phyloP scores from a whole-genome alignment of 2,329 filamentous ascomycete species.

The Talaromyces pinophilus region DNA sequence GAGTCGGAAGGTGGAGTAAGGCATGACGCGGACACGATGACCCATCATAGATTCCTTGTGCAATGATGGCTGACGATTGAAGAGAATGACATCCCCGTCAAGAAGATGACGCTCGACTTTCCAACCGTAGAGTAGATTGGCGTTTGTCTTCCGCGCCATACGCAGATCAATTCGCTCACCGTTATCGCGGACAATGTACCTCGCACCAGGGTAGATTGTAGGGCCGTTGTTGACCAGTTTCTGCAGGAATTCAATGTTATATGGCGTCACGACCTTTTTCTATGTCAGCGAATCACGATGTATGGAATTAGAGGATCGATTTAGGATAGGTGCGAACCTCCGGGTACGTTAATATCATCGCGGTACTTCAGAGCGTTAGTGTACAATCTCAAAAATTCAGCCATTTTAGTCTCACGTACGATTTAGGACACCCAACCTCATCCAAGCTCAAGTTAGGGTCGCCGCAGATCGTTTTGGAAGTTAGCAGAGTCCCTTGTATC shows the following conservation, averaged over 20 bases:
- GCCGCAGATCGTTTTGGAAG: neutral
- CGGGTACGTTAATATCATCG: slow-evolving; percentile 88
- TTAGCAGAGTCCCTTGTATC: neutral
- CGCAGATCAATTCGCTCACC: slow-evolving; percentile 93
- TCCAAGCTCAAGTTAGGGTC: slow-evolving; percentile 91
- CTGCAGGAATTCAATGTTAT: slow-evolving; percentile 93
- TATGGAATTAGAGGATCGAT: too few relatives aligned
- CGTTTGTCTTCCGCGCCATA: slow-evolving; percentile 78
- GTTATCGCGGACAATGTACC: slow-evolving; percentile 92
- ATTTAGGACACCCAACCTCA: slow-evolving; percentile 68
- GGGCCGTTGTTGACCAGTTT: slow-evolving; percentile 89
- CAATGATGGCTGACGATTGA: slow-evolving; percentile 98
- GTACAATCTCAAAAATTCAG: neutral
- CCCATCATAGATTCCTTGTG: slow-evolving; percentile 99
- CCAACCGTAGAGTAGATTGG: slow-evolving; percentile 86
- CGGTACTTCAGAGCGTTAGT: slow-evolving; percentile 55
- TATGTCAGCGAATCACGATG: too few relatives aligned
- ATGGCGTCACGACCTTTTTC: slow-evolving; percentile 72
- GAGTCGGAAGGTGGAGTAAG: slow-evolving; percentile 96
- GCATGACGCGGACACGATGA: slow-evolving; percentile 96
- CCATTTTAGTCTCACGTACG: neutral
- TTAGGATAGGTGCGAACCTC: slow-evolving; percentile 36
- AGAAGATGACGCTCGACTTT: slow-evolving; percentile 97
- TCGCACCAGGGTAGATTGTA: slow-evolving; percentile 91
- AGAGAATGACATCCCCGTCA: slow-evolving; percentile 96